Evolutionary conservation across 306 rosid genomes (phyloP).

Genomic region (Vigna radiata): DNA sequence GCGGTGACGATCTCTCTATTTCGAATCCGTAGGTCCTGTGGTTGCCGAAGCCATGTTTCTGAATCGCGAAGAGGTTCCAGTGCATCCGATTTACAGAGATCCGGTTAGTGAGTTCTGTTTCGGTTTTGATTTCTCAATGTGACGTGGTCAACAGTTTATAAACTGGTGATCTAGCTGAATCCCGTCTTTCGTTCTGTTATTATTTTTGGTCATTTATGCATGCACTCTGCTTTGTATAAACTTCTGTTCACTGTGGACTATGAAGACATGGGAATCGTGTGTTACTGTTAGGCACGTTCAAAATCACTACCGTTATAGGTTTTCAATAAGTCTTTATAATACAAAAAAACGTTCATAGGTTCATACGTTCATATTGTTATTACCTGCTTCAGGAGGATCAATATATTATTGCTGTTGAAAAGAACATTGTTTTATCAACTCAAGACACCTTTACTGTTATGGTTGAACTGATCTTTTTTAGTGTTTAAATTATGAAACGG

Average conservation of each 20-base stretch:
- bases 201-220: background rate
- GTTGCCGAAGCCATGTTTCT: slow-evolving; percentile 95
- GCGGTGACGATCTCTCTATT: slow-evolving; percentile 34
- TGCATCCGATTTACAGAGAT: slow-evolving; percentile 91
- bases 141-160: background rate
- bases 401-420: background rate
- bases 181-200: slow-evolving; percentile 2
- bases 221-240: background rate
- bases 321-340: background rate
- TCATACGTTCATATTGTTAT: slow-evolving; percentile 3
- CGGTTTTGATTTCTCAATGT: slow-evolving; percentile 11
- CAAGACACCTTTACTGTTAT: background rate
- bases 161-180: background rate
- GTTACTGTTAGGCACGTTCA: background rate
- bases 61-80: slow-evolving; percentile 95
- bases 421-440: slow-evolving; percentile 17
- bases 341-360: background rate
- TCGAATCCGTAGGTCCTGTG: slow-evolving; percentile 84
- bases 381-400: slow-evolving; percentile 13
- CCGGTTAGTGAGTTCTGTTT: slow-evolving; percentile 65
- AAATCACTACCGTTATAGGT: slow-evolving; percentile 14
- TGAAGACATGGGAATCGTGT: background rate
- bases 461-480: background rate
- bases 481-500: background rate
- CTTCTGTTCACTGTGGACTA: slow-evolving; percentile 18